Percentiles rank a stretch among this genome's conserved stretches.
These are phyloP conservation scores for Kazachstania sp. DNA, from an alignment of 1,139 yeast species.

Conservation along the genomic window DNA sequence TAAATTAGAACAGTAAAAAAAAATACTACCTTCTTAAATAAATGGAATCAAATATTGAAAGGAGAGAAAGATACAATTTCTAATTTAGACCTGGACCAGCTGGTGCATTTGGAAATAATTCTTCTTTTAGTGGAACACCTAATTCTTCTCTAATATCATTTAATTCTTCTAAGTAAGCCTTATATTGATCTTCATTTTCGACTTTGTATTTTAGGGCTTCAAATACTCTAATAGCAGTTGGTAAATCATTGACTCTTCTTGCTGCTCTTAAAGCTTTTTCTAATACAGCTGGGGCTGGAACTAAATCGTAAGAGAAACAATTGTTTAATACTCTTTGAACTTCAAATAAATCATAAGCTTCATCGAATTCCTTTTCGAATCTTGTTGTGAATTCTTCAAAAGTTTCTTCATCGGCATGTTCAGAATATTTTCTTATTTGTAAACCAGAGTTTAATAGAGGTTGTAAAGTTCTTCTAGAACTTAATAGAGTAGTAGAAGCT, in stretches of 20 bases:
- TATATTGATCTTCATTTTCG: constrained; percentile 86
- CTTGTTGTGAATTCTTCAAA: constrained; percentile 90
- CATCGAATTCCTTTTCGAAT: constrained; percentile 95
- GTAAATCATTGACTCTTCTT: constrained; percentile 97
- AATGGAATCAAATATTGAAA: neutral
- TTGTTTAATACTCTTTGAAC: constrained; percentile 92
- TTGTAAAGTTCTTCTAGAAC: neutral
- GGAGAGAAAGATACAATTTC: neutral
- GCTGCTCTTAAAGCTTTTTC: constrained; percentile 97
- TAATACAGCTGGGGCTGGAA: constrained; percentile 93
- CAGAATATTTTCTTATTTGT: constrained; percentile 33
- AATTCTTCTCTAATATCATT: constrained; percentile 86
- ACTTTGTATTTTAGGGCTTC: constrained; percentile 92
- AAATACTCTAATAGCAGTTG: constrained; percentile 96
- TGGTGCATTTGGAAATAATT: constrained; percentile 43
- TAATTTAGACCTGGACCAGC: constrained; percentile 3
- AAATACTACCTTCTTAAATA: neutral
- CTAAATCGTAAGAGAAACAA: constrained; percentile 96
- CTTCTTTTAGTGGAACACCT: constrained; percentile 92
- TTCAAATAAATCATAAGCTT: constrained; percentile 95
- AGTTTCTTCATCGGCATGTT: constrained; percentile 63
- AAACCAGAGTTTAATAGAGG: neutral
- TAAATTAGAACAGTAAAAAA: no score
- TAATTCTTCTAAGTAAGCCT: constrained; percentile 91
- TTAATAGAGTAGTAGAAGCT: neutral